A percentile compares a stretch with the other conserved stretches of the same genome.
phyloP scores from a whole-genome alignment of 352 stramenopile species.

The Thalassiosira mediterranea region DNA sequence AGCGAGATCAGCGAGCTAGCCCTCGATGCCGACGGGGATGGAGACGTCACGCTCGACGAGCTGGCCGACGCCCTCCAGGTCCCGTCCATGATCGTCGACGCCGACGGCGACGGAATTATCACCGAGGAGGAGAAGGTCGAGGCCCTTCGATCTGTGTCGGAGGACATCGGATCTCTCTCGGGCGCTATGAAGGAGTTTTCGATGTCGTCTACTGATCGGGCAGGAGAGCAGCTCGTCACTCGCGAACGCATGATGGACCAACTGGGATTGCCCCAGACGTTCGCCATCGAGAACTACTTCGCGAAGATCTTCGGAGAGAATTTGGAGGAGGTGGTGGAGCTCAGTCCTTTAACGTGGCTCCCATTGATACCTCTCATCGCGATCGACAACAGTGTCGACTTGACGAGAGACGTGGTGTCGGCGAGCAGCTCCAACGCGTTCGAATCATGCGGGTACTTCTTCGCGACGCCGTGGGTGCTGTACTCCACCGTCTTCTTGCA shows the following conservation, averaged over 20 bases:
- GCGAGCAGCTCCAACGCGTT: slow-evolving; percentile 35
- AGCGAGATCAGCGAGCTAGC: slow-evolving; percentile 26
- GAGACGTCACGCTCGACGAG: slow-evolving; percentile 45
- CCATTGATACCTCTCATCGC: slow-evolving; percentile 48
- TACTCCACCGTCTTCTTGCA: slow-evolving; percentile 34
- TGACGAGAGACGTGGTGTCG: slow-evolving; percentile 39
- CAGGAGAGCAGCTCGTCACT: slow-evolving; percentile 28
- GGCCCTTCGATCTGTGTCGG: slow-evolving; percentile 1
- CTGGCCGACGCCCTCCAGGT: slow-evolving; percentile 37
- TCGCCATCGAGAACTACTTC: slow-evolving; percentile 55
- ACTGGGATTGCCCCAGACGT: slow-evolving; percentile 16
- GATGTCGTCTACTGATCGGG: slow-evolving; percentile 13
- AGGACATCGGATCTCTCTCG: slow-evolving; percentile 5
- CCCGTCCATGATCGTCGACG: slow-evolving; percentile 34
- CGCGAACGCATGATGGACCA: slow-evolving; percentile 27
- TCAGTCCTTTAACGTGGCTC: slow-evolving; percentile 54
- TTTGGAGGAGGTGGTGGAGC: slow-evolving; percentile 54
- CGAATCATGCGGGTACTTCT: slow-evolving; percentile 47
- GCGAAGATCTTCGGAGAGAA: slow-evolving; percentile 46
- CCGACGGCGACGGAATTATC: slow-evolving; percentile 42
- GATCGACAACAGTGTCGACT: slow-evolving; percentile 45
- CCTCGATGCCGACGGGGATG: slow-evolving; percentile 43
- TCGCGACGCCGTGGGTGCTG: slow-evolving; percentile 31
- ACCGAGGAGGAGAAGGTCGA: slow-evolving; percentile 40
- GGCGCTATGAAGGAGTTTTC: slow-evolving; percentile 3